phyloP scores from a whole-genome alignment of 495 filamentous ascomycete genomes.

The Xylaria telfairii region DNA sequence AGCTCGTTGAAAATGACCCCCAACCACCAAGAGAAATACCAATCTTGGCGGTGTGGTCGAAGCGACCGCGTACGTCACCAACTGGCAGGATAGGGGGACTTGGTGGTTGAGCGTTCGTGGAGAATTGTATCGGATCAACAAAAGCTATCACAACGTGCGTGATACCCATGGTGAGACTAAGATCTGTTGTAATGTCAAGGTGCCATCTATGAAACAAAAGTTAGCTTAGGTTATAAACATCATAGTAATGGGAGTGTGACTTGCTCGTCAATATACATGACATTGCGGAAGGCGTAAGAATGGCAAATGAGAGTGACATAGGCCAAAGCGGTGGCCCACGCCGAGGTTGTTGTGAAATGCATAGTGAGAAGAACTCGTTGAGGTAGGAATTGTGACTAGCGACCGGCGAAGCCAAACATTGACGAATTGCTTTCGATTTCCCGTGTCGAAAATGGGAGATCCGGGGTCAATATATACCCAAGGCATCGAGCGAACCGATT shows the following conservation, averaged over 20 bases:
- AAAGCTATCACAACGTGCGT: conserved; percentile 64
- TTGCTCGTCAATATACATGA: conserved; percentile 29
- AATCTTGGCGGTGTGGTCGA: conserved; percentile 56
- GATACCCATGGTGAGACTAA: conserved; percentile 35
- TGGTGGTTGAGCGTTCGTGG: conserved; percentile 43
- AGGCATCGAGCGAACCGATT: background rate
- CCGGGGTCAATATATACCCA: background rate
- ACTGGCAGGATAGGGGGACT: conserved; percentile 52
- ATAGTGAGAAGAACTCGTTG: background rate
- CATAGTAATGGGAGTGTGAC: background rate
- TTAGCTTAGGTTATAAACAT: conserved; percentile 2
- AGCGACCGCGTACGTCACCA: conserved; percentile 51
- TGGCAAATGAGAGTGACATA: background rate
- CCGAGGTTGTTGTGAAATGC: background rate
- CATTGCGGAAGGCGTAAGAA: conserved; percentile 13
- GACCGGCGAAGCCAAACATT: background rate
- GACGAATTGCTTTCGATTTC: background rate
- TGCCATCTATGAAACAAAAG: conserved; percentile 26
- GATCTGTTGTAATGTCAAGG: conserved; percentile 23
- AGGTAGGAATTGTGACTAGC: background rate
- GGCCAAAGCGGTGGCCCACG: conserved; percentile 4
- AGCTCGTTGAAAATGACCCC: conserved; percentile 61
- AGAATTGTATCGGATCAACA: conserved; percentile 58
- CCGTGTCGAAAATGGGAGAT: background rate
- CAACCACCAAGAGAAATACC: conserved; percentile 68